A percentile compares a stretch with the other conserved stretches of the same genome.
Evolutionary conservation across 2,329 filamentous ascomycete genomes (phyloP).

Genomic region (Hypoxylon sp.): DNA sequence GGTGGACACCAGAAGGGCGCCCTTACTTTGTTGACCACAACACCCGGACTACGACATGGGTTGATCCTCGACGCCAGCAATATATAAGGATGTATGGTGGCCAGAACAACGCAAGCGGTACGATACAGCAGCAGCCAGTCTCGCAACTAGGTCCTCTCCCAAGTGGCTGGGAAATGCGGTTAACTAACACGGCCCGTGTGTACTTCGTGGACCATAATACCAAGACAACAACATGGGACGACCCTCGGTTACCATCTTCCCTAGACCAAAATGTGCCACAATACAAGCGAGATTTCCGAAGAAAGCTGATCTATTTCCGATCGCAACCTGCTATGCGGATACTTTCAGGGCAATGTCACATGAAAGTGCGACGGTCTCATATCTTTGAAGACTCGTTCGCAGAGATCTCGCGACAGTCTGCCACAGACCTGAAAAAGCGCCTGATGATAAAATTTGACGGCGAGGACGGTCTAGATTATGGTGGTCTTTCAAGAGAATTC

Average conservation of each 20-base stretch:
- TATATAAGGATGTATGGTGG: slow-evolving; percentile 98
- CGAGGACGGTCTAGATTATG: slow-evolving; percentile 97
- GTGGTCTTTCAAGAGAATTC: slow-evolving; percentile 97
- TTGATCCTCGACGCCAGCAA: slow-evolving; percentile 95
- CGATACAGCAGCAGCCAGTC: slow-evolving; percentile 96
- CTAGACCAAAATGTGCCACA: slow-evolving; percentile 98
- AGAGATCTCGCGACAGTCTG: slow-evolving; percentile 96
- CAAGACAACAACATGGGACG: slow-evolving; percentile 99
- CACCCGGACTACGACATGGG: slow-evolving; percentile 97
- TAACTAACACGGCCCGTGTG: slow-evolving; percentile 96
- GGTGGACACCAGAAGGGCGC: slow-evolving; percentile 93
- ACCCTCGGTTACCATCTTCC: slow-evolving; percentile 93
- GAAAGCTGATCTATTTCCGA: slow-evolving; percentile 99
- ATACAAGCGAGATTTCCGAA: slow-evolving; percentile 98
- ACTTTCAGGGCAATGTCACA: slow-evolving; percentile 94
- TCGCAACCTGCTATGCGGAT: slow-evolving; percentile 97
- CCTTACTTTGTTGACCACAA: slow-evolving; percentile 99
- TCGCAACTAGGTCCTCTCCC: slow-evolving; percentile 95
- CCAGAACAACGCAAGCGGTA: slow-evolving; percentile 85
- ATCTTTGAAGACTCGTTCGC: slow-evolving; percentile 99
- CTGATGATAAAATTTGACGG: slow-evolving; percentile 99
- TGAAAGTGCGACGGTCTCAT: slow-evolving; percentile 95
- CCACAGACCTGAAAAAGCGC: slow-evolving; percentile 96
- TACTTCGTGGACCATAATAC: slow-evolving; percentile 99
- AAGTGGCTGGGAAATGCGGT: slow-evolving; percentile 99